Base-by-base conservation (phyloP, 257 asterid species). In the Primulina eburnea region DNA sequence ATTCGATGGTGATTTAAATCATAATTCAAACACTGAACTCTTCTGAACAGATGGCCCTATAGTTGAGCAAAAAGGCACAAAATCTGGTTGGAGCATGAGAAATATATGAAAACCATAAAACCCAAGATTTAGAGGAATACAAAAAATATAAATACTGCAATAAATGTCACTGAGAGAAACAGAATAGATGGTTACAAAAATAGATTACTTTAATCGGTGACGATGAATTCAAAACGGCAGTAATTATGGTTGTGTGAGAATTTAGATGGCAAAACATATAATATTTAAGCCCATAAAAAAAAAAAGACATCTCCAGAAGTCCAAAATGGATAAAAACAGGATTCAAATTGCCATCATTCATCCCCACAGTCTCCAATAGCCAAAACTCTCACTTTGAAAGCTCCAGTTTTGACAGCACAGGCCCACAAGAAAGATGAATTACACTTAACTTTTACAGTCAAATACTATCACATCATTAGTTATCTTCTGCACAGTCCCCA, bases 101-200 rank as follows among this genome's bases (percentile, higher is more conserved):
- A 86, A 89, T 80, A 89, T 87, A 88, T 82, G 87, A 80, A 74
- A 77, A 65, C 75, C 84, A 81, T 76, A 83, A 87, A 84, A 75
- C 50, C 80, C 64, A 60, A 70, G 65, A 50, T 69, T 43, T 21
- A 50, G 64, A 59, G 56, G 53, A 69, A 72, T 33, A 8, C 37
- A 1, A 8, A 32, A 4, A 24, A 71, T 18, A 58, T 38, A 73
- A 73, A 67, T 33, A 60, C 62, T 64, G 71, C 76, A 78, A 73
- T 71, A 75, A 84, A 79, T 74, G 77, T 78, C 68, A 75, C 65
- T 26, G 75, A 58, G 72, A 68, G 64, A 71, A 67, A 52, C 26
- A 63, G 71, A 73, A 71, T 53, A 6, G 62, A 78, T 38, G 62
- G 74, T 50, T 50, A 71, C 63, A 67, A 21, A 24, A 62, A 75